A percentile compares a stretch with the other conserved stretches of the same genome.
phyloP scores from a whole-genome alignment of 1,284 basidiomycete species.

The Lentinula novae-zelandiae region DNA sequence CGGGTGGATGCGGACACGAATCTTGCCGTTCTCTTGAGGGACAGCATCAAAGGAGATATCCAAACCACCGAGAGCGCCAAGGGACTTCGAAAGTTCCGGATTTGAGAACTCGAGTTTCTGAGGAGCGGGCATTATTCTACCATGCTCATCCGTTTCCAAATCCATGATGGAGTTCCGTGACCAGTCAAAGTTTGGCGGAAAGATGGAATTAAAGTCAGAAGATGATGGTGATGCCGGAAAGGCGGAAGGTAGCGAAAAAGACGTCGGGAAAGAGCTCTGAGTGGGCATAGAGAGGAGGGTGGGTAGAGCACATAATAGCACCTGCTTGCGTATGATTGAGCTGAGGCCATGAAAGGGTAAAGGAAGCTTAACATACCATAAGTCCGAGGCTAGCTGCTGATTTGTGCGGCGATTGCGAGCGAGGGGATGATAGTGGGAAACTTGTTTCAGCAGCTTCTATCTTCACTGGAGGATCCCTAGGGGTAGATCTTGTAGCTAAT shows the following conservation, averaged over 20 bases:
- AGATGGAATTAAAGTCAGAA: slow-evolving; percentile 46
- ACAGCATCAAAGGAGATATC: slow-evolving; percentile 70
- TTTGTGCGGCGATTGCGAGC: slow-evolving; percentile 40
- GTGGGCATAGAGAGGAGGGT: slow-evolving; percentile 65
- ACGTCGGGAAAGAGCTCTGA: slow-evolving; percentile 47
- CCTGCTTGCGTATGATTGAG: slow-evolving; percentile 40
- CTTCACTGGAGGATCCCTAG: slow-evolving; percentile 41
- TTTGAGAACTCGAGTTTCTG: slow-evolving; percentile 51
- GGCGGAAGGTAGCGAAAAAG: slow-evolving; percentile 51
- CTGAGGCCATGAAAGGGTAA: slow-evolving; percentile 14
- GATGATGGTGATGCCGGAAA: slow-evolving; percentile 43
- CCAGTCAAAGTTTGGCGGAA: slow-evolving; percentile 58
- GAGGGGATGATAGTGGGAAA: slow-evolving; percentile 36
- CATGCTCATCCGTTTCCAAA: slow-evolving; percentile 42
- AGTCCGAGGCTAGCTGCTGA: slow-evolving; percentile 63
- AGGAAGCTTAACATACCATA: slow-evolving; percentile 49
- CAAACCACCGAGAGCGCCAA: slow-evolving; percentile 50
- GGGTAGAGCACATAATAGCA: slow-evolving; percentile 69
- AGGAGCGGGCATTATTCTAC: slow-evolving; percentile 27
- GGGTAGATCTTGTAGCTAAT: slow-evolving; percentile 39
- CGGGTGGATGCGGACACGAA: slow-evolving; percentile 67
- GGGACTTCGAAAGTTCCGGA: slow-evolving; percentile 43
- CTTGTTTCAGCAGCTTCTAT: slow-evolving; percentile 45
- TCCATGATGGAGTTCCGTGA: slow-evolving; percentile 46
- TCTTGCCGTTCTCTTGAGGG: slow-evolving; percentile 61